These are phyloP conservation scores for Perkinsus marinus DNA, from an alignment of 169 alveolate species.

Conservation along the genomic window DNA sequence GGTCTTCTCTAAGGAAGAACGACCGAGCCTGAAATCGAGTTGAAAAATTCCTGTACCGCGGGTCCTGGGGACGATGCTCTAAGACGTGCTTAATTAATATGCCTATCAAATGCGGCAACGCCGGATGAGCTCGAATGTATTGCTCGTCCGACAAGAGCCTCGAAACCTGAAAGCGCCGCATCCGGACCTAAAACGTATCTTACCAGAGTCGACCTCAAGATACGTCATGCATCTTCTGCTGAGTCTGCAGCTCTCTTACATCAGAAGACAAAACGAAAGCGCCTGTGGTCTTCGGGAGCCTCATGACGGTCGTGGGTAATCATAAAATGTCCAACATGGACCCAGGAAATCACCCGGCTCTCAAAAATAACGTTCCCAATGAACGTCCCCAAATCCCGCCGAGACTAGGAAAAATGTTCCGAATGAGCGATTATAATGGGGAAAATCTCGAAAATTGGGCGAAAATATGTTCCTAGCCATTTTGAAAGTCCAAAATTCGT, in stretches of 20 bases:
- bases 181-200: neutral
- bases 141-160: conserved; percentile 19
- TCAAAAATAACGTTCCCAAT: no score
- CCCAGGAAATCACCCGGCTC: no score
- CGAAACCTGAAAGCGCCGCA: neutral
- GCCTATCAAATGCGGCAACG: conserved; percentile 24
- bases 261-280: neutral
- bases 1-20: neutral
- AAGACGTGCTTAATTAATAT: conserved; percentile 32
- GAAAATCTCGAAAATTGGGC: no score
- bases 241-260: neutral
- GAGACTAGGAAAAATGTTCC: no score
- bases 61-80: conserved; percentile 44
- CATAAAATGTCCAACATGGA: no score
- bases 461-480: no score
- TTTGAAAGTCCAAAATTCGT: no score
- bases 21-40: neutral
- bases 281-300: neutral
- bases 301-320: no score
- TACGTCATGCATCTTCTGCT: neutral
- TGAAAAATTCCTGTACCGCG: conserved; percentile 32
- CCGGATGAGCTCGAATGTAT: conserved; percentile 44
- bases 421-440: no score
- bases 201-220: neutral
- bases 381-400: no score